Evolutionary conservation across 2,329 filamentous ascomycete genomes (phyloP), one percentile per base, ranked within the genome.

Genomic region (Fusarium aywerte): DNA sequence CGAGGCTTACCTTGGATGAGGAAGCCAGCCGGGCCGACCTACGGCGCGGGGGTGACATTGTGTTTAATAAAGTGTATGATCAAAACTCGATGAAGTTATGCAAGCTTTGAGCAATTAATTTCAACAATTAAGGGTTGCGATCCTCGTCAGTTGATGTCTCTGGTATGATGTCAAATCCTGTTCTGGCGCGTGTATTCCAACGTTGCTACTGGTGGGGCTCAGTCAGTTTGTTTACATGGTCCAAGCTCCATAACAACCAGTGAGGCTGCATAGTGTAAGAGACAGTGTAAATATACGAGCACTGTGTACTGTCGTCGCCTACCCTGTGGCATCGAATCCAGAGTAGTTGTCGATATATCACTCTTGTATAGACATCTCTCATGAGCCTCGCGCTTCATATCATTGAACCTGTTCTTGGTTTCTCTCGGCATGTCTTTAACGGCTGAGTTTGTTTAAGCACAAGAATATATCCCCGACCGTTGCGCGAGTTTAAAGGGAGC

Each of bases 11-110:
- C 79, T 80, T 81, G 20, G 70, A 62, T 44, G 73, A 67, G 39
- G 74, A 69, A 54, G 80, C 80, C 74, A 82, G 74, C 68, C 80
- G 79, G 69, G 80, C 80, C 54, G 80, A 82, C 60, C 80, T 80
- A 71, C 80, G 80, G 73, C 79, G 79, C 58, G 79, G 78, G 50
- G 78, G 78, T 53, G 79, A 77, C 78, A 81, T 82, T 62, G 45
- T 76, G 47, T 54, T 3, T 36, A n/a, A 33, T 54, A 33, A 56
- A 16, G 62, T 64, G 63, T 55, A 43, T 58, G 45, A 49, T 53
- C 43, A 44, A 60, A 47, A 49, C 45, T 56, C 40, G 49, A 31
- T 18, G 31, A 62, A 35, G 39, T 52, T 62, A 69, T 67, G 57
- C 61, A 53, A 55, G 39, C 51, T 48, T 61, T 65, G 44, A 56